Evolutionary conservation across 2,329 filamentous ascomycete species (phyloP).

Genomic region (Orbilia blumenaviensis): DNA sequence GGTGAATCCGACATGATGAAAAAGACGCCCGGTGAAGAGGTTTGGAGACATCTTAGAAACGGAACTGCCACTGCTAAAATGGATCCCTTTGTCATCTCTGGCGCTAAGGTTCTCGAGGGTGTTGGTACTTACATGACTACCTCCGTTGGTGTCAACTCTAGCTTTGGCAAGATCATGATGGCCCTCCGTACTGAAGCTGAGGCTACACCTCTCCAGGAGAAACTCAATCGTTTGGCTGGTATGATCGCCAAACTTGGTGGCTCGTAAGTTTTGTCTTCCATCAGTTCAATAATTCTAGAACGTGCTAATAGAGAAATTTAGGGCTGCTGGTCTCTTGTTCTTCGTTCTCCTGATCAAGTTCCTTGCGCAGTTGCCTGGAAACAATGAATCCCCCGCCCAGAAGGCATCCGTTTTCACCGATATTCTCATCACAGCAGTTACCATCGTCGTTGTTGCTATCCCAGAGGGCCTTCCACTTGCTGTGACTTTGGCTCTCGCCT

Average conservation of each 20-base stretch:
- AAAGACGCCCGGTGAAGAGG: conserved; percentile 74
- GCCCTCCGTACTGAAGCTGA: conserved; percentile 77
- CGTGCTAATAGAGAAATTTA: conserved; percentile 56
- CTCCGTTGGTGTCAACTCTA: conserved; percentile 76
- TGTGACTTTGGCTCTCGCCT: conserved; percentile 79
- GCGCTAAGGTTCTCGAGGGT: conserved; percentile 78
- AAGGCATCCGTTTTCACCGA: conserved; percentile 82
- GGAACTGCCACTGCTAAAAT: conserved; percentile 74
- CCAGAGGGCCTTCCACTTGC: conserved; percentile 80
- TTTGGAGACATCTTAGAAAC: conserved; percentile 74
- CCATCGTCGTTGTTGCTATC: conserved; percentile 81
- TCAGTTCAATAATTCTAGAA: neutral
- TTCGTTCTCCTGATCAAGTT: conserved; percentile 87
- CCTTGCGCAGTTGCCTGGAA: conserved; percentile 71
- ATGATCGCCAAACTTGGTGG: conserved; percentile 82
- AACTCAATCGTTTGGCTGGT: conserved; percentile 77
- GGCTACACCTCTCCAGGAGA: conserved; percentile 78
- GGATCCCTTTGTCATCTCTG: conserved; percentile 87
- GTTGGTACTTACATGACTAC: conserved; percentile 79
- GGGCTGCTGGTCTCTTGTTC: conserved; percentile 81
- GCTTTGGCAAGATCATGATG: conserved; percentile 79
- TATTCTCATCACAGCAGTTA: conserved; percentile 80
- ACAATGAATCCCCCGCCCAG: conserved; percentile 68
- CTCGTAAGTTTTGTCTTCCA: conserved; percentile 60
- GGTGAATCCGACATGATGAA: conserved; percentile 79